Evolutionary conservation across 768 basidiomycete species (phyloP).

Genomic region (Cystofilobasidium bisporidii): DNA sequence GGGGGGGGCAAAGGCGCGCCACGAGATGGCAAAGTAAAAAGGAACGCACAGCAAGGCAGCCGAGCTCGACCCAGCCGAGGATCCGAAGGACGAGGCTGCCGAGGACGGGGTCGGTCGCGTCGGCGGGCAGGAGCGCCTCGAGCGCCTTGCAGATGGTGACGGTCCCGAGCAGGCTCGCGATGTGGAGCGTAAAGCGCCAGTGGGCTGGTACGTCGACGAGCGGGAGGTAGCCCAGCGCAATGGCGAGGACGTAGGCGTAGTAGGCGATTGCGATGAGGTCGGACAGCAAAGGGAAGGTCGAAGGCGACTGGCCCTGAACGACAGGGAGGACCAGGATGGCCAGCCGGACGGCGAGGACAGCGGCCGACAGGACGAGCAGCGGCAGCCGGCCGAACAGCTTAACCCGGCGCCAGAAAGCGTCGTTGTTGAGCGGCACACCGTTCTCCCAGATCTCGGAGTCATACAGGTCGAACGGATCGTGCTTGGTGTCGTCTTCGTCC

Average conservation of each 20-base stretch:
- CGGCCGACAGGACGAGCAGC: conserved; percentile 45
- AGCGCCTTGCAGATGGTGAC: conserved; percentile 19
- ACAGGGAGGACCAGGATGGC: conserved; percentile 19
- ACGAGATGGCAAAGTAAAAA: neutral
- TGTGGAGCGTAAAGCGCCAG: conserved; percentile 30
- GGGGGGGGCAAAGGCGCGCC: neutral
- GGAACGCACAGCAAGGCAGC: neutral
- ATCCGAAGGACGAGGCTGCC: neutral
- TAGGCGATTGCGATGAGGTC: conserved; percentile 48
- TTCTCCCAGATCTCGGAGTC: conserved; percentile 38
- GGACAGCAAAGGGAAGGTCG: conserved; percentile 43
- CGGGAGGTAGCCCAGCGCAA: conserved; percentile 49
- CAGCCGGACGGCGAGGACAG: conserved; percentile 39
- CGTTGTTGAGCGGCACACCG: conserved; percentile 56
- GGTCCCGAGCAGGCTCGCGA: conserved; percentile 17
- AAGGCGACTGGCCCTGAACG: conserved; percentile 51
- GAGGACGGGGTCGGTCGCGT: neutral
- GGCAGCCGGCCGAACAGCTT: conserved; percentile 53
- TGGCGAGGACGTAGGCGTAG: conserved; percentile 52
- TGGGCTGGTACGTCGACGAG: conserved; percentile 39
- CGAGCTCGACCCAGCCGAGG: conserved; percentile 19
- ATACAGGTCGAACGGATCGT: conserved; percentile 21
- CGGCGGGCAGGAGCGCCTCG: conserved; percentile 27
- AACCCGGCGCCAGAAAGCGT: conserved; percentile 54
- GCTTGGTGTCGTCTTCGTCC: neutral